Percentiles rank a stretch among this genome's conserved stretches.
Conservation (phyloP, 257 asterid species). For the Primulina eburnea region DNA sequence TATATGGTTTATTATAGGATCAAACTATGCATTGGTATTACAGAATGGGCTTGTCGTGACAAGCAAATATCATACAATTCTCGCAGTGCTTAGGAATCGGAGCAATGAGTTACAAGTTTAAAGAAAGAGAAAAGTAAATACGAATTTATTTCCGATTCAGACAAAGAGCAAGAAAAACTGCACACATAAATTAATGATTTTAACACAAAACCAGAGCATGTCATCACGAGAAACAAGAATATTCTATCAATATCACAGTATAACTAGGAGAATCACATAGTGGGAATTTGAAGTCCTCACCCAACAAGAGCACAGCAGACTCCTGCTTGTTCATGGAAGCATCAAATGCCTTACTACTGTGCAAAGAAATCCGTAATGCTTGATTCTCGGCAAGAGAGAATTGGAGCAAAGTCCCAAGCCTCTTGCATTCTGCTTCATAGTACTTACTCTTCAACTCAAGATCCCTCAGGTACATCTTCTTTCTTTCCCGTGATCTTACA, state of each 20-base stretch:
- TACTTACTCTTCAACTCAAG: conserved; percentile 85
- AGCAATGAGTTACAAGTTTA: neutral
- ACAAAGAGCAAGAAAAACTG: conserved; percentile 7
- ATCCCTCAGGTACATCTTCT: conserved; percentile 75
- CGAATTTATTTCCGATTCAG: conserved; percentile 1
- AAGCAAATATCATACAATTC: neutral
- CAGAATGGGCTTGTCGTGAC: neutral
- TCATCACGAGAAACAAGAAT: neutral
- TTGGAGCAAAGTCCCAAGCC: conserved; percentile 83
- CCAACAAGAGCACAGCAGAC: conserved; percentile 99
- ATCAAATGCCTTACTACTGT: conserved; percentile 62
- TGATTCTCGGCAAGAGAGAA: conserved; percentile 84
- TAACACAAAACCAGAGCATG: neutral
- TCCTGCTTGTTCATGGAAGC: conserved; percentile 92
- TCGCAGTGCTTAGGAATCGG: neutral
- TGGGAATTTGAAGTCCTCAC: conserved; percentile 42
- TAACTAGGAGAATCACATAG: neutral
- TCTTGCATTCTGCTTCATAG: conserved; percentile 91
- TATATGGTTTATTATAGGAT: neutral
- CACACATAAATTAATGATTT: neutral
- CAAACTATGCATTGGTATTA: neutral
- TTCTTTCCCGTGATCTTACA: conserved; percentile 87
- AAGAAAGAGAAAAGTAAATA: neutral
- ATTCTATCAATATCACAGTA: neutral
- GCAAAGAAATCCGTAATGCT: conserved; percentile 69